Base-by-base conservation (phyloP, 2,329 filamentous ascomycete genomes). In the Bipolaris zeicola region DNA sequence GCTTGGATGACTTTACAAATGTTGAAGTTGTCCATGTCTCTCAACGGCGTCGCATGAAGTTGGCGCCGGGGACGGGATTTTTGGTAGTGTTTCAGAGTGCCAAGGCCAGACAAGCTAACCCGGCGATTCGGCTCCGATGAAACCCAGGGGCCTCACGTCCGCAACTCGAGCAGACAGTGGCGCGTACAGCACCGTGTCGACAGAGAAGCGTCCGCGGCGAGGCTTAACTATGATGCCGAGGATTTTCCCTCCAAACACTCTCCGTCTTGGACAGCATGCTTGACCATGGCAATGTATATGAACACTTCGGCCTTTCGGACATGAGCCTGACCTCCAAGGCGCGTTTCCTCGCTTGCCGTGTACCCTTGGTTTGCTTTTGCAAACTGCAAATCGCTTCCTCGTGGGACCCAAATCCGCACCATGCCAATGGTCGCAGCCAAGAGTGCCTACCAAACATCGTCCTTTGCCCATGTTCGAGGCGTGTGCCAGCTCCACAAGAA, bases 161-260 rank as follows among this genome's bases (percentile, higher is more conserved):
- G 50, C 57, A 58, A 60, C 60, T 50, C 34, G 49, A 54, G 20
- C 47, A 41, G 52, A 52, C 52, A 49, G 37, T 36, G 34, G 50
- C 52, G 31, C 52, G 36, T 20, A 58, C 51, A 52, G 28, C 55
- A 57, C 61, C 64, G 54, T 57, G 61, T 59, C 56, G 44, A 61
- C 59, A 64, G 56, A 64, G 60, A 71, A 70, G 65, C 64, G 65
- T 7, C 54, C 49, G 52, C 50, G 37, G 57, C 60, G 62, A 73
- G 64, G 68, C 70, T 69, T 71, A 66, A 58, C 58, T 57, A 51
- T 57, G 53, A 58, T 43, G 34, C 56, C 49, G 43, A 20, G 44
- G 44, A 49, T 37, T 20, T n/a, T 43, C 39, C 45, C 43, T 47
- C 44, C 53, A 60, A 52, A 57, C 52, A 50, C 43, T 44, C 16